A percentile compares a stretch with the other conserved stretches of the same genome.
phyloP scores from a whole-genome alignment of 73 alveolate species.

The Tetrahymena borealis region DNA sequence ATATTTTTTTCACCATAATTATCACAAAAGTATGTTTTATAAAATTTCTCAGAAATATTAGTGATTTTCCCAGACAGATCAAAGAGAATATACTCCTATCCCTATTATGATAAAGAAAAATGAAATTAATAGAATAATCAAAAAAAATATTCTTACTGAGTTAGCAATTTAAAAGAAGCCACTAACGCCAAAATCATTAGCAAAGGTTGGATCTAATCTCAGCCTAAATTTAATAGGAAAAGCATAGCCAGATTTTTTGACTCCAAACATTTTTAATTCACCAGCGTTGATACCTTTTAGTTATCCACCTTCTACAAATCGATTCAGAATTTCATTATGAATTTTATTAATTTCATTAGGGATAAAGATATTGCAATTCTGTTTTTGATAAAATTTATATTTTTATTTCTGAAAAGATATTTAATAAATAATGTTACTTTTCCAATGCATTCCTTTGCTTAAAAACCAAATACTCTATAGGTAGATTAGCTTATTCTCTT shows the following conservation, averaged over 20 bases:
- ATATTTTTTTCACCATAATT: neutral
- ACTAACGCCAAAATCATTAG: neutral
- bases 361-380: neutral
- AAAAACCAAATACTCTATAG: neutral
- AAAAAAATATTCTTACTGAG: neutral
- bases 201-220: neutral
- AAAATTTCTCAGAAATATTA: neutral
- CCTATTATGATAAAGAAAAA: neutral
- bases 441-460: neutral
- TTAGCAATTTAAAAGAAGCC: neutral
- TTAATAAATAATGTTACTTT: neutral
- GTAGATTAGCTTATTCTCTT: neutral
- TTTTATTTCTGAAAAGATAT: neutral
- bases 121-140: neutral
- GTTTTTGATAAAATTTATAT: neutral
- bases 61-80: neutral
- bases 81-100: neutral
- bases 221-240: neutral
- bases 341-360: neutral
- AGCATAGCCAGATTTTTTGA: neutral
- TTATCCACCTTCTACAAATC: neutral
- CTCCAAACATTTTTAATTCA: neutral
- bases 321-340: neutral
- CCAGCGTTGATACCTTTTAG: neutral
- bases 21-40: neutral